Conservation (phyloP, 2,329 filamentous ascomycete genomes). For the Bipolaris bicolor region DNA sequence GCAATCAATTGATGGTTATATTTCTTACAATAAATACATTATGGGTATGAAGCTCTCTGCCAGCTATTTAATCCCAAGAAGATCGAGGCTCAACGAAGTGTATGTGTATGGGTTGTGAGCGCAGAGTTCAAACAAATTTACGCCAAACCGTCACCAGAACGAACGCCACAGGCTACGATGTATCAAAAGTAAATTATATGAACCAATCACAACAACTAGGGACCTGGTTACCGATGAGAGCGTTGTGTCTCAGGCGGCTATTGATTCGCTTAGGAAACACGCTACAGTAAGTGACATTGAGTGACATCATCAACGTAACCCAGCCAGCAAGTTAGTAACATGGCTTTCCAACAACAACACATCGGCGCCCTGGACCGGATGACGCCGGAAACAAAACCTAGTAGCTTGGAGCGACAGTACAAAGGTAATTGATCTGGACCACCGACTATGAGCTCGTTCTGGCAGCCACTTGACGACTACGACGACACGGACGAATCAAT, state of each 20-base stretch:
- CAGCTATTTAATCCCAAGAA: too few species aligned
- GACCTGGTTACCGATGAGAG: constrained; percentile 3
- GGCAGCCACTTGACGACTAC: constrained; percentile 13
- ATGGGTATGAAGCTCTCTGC: too few species aligned
- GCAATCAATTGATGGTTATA: too few species aligned
- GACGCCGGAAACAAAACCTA: neutral
- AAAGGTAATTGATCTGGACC: neutral
- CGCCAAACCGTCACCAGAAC: neutral
- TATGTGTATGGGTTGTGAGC: neutral
- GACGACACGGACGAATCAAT: neutral
- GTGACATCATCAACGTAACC: constrained; percentile 10
- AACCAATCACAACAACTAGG: neutral
- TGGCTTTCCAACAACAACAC: constrained; percentile 1
- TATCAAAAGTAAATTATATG: neutral
- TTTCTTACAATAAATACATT: too few species aligned
- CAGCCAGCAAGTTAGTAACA: constrained; percentile 2
- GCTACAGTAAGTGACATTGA: constrained; percentile 3
- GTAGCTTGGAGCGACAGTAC: constrained; percentile 1
- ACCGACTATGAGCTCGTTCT: constrained; percentile 11
- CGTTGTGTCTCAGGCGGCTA: neutral
- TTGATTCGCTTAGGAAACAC: constrained; percentile 1
- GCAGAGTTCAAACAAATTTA: too few species aligned
- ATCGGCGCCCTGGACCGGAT: neutral
- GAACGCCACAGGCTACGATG: neutral
- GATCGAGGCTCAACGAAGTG: too few species aligned